Conservation (phyloP, 1,139 yeast genomes). For the Taphrina wiesneri region DNA sequence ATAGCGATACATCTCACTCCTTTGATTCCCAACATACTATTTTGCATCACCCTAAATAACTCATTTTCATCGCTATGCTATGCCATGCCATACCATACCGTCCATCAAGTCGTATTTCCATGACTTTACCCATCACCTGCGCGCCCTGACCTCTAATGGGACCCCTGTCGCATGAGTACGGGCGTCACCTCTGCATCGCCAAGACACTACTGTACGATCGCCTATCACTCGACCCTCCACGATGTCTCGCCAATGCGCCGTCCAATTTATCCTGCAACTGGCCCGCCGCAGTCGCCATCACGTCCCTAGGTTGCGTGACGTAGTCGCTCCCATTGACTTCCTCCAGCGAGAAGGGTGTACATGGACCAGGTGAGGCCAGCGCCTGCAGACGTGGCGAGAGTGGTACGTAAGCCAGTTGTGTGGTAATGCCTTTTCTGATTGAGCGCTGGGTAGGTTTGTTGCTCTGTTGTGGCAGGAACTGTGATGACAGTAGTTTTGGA, state of each 20-base stretch:
- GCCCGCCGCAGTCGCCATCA: background rate
- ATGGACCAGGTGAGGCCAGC: slow-evolving; percentile 16
- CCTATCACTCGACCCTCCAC: background rate
- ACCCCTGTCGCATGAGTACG: no score
- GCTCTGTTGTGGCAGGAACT: background rate
- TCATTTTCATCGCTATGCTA: background rate
- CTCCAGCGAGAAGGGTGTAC: slow-evolving; percentile 18
- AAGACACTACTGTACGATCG: slow-evolving; percentile 15
- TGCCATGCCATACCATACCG: background rate
- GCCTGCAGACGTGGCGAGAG: slow-evolving; percentile 17
- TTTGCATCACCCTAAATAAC: background rate
- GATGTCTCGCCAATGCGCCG: background rate
- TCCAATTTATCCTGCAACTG: slow-evolving; percentile 2
- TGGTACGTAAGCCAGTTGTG: slow-evolving; percentile 9
- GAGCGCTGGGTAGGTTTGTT: background rate
- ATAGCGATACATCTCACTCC: no score
- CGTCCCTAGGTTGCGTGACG: background rate
- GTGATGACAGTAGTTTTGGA: background rate
- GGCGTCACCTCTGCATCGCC: background rate
- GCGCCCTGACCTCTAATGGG: no score
- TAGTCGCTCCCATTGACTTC: background rate
- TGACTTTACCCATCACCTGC: no score
- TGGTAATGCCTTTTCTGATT: slow-evolving; percentile 9
- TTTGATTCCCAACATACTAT: no score
- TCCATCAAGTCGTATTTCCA: background rate